Base-by-base conservation (phyloP, 176 grass and related monocot genomes). In the Triticum urartu region DNA sequence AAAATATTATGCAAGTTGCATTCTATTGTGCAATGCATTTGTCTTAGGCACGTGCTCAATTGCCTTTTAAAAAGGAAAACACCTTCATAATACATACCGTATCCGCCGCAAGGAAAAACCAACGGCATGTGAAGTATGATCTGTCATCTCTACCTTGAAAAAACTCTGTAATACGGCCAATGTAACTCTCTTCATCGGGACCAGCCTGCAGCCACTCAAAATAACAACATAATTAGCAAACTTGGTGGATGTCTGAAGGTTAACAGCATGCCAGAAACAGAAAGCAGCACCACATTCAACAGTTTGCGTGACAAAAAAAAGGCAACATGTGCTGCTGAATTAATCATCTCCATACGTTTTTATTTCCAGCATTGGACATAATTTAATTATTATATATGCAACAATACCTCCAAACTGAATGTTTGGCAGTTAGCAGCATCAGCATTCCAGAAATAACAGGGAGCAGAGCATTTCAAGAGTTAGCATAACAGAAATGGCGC, bases 131-230 rank as follows among this genome's bases (percentile, higher is more conserved):
- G 58, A 97, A 97, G 54, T 97, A 92, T 11, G 38, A 60, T 30
- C 60, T 30, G 9, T 36, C 6, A 48, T 94, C 79, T 8, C 6
- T 50, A 45, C 79, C 81, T 88, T 92, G 32, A 77, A 97, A 97
- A 47, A 97, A 84, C 58, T 97, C 91, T 8, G 91, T 72, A 56
- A 93, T 97, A 7, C 85, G 87, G 18, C 94, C 89, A 50, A 93
- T 93, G 42, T 90, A 97, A 54, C 93, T 88, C 35, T 77, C 65
- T 24, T 83, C 43, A 7, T 67, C 25, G 2, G 91, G 89, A 61
- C 39, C 85, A 85, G 91, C 89, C 94, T 97, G 82, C 65, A 83
- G 34, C 39, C 73, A 32, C 73, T 32, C 43, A 11, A 50, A 76
- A 11, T 30, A 75, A 6, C 14, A 54, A 4, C 24, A 18, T 45